Evolutionary conservation across 805 yeast genomes (phyloP).

Genomic region (Saccharomycopsis fodiens): DNA sequence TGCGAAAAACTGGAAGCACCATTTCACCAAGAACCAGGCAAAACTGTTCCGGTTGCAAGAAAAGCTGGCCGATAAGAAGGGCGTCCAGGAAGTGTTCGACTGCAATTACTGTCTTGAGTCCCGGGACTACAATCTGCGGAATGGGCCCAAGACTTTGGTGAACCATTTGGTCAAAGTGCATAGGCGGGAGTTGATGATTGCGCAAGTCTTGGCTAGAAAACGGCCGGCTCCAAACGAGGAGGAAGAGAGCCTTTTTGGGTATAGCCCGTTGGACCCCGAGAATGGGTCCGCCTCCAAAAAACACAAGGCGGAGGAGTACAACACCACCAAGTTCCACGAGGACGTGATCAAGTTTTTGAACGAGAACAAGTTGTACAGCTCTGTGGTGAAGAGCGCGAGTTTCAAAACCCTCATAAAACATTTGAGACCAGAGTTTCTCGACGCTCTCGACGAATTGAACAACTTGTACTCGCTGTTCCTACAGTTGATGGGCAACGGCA

Average conservation of each 20-base stretch:
- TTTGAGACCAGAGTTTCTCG: conserved; percentile 39
- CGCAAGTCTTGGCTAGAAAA: not conserved
- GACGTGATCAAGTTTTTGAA: conserved; percentile 42
- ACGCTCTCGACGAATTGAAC: conserved; percentile 40
- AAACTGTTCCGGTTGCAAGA: conserved; percentile 1
- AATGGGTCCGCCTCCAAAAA: not conserved
- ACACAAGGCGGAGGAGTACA: conserved; percentile 24
- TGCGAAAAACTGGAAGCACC: conserved; percentile 15
- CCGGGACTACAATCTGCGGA: conserved; percentile 16
- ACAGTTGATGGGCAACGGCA: conserved; percentile 29
- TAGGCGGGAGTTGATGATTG: conserved; percentile 12
- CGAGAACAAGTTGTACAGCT: conserved; percentile 42
- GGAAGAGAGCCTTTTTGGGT: not conserved
- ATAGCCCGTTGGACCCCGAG: not conserved
- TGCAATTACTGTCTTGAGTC: conserved; percentile 15
- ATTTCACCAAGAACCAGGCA: conserved; percentile 13
- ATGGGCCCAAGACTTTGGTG: conserved; percentile 20
- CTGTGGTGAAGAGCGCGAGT: conserved; percentile 40
- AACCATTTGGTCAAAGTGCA: conserved; percentile 20
- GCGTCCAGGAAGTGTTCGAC: conserved; percentile 14
- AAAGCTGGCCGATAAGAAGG: not conserved
- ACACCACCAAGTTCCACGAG: conserved; percentile 40
- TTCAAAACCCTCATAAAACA: conserved; percentile 45
- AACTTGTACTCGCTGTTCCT: conserved; percentile 37
- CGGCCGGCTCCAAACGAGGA: not conserved